Base-by-base conservation (phyloP, 2,329 filamentous ascomycete genomes). In the Helicocarpus griseus region DNA sequence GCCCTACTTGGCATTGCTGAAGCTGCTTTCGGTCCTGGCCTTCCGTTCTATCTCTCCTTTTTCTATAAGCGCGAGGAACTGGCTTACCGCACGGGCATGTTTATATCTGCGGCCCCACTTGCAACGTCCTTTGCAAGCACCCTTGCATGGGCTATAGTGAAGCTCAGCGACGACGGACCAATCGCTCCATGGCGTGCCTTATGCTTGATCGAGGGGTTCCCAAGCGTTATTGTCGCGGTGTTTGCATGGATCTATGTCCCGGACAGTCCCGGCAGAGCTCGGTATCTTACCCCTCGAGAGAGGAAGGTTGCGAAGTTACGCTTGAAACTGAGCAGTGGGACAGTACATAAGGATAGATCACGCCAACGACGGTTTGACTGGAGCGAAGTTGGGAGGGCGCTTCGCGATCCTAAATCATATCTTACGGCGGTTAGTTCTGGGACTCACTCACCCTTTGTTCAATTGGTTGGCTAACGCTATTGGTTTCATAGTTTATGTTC, bases 101-200 rank as follows among this genome's bases (percentile, higher is more conserved):
- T 95, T 68, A 83, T 96, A 50, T 89, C 87, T 0, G 90, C 80
- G 0, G 79, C 79, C 5, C 79, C 80, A 0, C 64, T 83, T 31
- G 80, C 80, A 31, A 78, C 78, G 7, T 79, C 77, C 2, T 83
- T 93, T 57, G 89, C 89, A 0, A 87, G 87, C 36, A 84, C 79
- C 7, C 74, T 95, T 3, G 89, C 89, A 6, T 76, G 85, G 83
- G 62, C 82, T 21, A 91, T 95, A 55, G 78, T 89, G 48, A 82
- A 80, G 60, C 61, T 89, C 13, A 87, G 81, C 48, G 71, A 79
- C 45, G 62, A 75, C 54, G 74, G 79, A 1, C 85, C 85, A 14
- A 83, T 95, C 47, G 86, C 87, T 0, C 81, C 86, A 3, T 95
- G 89, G 89, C 79, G 89, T n/a, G 76, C 90, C 1, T 75, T 95